Evolutionary conservation across 306 rosid species (phyloP).

Genomic region (Albizia julibrissin): DNA sequence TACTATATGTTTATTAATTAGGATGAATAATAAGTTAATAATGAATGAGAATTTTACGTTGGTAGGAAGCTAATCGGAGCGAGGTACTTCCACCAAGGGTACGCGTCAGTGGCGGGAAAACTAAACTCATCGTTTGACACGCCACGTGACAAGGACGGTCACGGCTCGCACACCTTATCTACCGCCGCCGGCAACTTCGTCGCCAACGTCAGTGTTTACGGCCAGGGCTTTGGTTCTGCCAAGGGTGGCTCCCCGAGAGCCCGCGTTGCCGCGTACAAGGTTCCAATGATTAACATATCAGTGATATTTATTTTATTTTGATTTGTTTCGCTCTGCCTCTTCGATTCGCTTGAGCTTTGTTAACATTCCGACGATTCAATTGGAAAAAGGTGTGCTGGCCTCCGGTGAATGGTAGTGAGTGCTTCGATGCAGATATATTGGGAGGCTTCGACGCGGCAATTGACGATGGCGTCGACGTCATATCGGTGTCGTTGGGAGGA

Average conservation of each 20-base stretch:
- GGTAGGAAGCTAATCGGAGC: constrained; percentile 90
- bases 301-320: background rate
- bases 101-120: constrained; percentile 44
- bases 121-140: constrained; percentile 63
- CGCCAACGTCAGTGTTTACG: constrained; percentile 58
- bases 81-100: constrained; percentile 87
- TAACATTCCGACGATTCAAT: background rate
- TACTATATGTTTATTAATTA: background rate
- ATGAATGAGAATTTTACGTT: background rate
- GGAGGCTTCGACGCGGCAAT: constrained; percentile 83
- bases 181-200: constrained; percentile 88
- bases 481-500: constrained; percentile 84
- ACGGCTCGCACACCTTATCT: constrained; percentile 90
- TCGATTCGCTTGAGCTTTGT: background rate
- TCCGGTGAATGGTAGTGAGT: constrained; percentile 51
- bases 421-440: constrained; percentile 80
- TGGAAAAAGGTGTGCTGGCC: constrained; percentile 84
- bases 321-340: background rate
- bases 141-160: constrained; percentile 83
- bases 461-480: constrained; percentile 74
- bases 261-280: constrained; percentile 85
- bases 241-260: constrained; percentile 90
- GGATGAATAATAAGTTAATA: background rate
- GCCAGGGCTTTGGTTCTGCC: constrained; percentile 77
- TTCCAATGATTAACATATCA: background rate